Evolutionary conservation across 768 basidiomycete genomes (phyloP).

Genomic region (Serpula lacrymans): DNA sequence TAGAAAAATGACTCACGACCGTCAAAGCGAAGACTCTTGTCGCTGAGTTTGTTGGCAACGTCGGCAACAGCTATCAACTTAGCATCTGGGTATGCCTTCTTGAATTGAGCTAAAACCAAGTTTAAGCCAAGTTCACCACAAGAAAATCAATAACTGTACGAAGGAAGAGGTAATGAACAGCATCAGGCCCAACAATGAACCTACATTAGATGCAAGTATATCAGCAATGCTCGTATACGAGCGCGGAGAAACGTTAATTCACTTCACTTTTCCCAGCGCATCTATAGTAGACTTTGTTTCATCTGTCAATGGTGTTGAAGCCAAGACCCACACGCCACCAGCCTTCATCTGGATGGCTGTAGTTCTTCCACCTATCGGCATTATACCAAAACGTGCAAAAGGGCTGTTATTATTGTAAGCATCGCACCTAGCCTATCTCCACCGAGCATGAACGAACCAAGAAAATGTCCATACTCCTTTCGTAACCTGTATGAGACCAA

Average conservation of each 20-base stretch:
- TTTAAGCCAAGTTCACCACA: conserved; percentile 20
- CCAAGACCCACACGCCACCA: conserved; percentile 79
- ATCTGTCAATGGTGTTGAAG: conserved; percentile 66
- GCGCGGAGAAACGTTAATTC: conserved; percentile 10
- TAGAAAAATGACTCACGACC: conserved; percentile 46
- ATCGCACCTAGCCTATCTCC: conserved; percentile 1
- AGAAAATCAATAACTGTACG: conserved; percentile 30
- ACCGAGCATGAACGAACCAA: conserved; percentile 32
- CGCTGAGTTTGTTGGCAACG: conserved; percentile 47
- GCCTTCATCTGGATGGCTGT: conserved; percentile 71
- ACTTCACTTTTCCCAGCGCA: conserved; percentile 69
- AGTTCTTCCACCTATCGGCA: conserved; percentile 80
- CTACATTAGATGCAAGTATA: conserved; percentile 29
- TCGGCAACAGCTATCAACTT: conserved; percentile 68
- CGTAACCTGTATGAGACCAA: conserved; percentile 33
- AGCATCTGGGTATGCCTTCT: conserved; percentile 66
- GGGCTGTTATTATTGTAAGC: conserved; percentile 39
- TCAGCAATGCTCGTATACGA: conserved; percentile 2
- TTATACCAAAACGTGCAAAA: conserved; percentile 59
- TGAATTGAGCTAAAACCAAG: conserved; percentile 49
- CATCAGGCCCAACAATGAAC: conserved; percentile 57
- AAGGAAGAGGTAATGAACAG: conserved; percentile 58
- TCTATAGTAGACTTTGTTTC: conserved; percentile 63
- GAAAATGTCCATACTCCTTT: conserved; percentile 67
- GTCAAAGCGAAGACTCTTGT: conserved; percentile 53